phyloP scores from a whole-genome alignment of 1,284 basidiomycete genomes.

The Rhodotorula mucilaginosa region DNA sequence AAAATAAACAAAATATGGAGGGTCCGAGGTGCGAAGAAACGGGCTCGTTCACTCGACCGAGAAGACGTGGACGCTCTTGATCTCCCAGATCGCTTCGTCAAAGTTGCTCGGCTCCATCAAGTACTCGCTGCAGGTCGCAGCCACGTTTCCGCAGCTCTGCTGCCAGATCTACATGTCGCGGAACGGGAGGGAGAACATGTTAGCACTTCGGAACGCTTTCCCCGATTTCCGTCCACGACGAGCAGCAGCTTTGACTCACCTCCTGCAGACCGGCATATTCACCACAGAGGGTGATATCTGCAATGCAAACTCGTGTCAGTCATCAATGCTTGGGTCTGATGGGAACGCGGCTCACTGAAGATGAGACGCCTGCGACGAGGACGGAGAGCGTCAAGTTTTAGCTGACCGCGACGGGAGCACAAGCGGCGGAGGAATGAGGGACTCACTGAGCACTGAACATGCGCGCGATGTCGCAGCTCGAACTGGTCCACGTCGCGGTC shows the following conservation, averaged over 20 bases:
- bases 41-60: neutral
- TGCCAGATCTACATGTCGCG: neutral
- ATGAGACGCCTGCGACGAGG: neutral
- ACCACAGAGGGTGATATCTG: conserved; percentile 7
- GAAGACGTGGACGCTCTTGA: conserved; percentile 12
- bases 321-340: neutral
- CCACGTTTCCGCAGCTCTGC: neutral
- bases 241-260: neutral
- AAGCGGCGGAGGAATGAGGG: neutral
- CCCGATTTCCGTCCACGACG: too few species aligned
- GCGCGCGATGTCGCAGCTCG: conserved; percentile 12
- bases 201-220: too few species aligned
- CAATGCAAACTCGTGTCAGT: neutral
- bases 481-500: conserved; percentile 10
- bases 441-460: conserved; percentile 12
- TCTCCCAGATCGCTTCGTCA: conserved; percentile 19
- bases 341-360: neutral
- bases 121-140: conserved; percentile 12
- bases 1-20: neutral
- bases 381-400: neutral
- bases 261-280: conserved; percentile 13
- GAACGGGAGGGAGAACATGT: too few species aligned
- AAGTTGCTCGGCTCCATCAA: conserved; percentile 10
- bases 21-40: neutral
- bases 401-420: neutral